phyloP scores from a whole-genome alignment of 2,329 filamentous ascomycete genomes.

The Colletotrichum sublineola region DNA sequence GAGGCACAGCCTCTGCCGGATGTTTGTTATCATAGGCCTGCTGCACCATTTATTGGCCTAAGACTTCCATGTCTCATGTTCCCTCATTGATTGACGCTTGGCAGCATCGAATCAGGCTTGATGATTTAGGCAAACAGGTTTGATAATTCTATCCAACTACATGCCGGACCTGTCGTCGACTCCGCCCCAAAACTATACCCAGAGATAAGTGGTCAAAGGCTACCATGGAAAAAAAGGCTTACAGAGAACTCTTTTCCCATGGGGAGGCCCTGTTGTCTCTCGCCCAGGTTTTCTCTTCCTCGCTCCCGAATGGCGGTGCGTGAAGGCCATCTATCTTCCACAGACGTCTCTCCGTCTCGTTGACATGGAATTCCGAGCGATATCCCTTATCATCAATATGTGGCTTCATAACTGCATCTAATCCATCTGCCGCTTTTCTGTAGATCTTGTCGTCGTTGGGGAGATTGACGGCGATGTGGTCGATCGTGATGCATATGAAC shows the following conservation, averaged over 20 bases:
- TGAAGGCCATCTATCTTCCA: slow-evolving; percentile 59
- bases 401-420: slow-evolving; percentile 55
- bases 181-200: background rate
- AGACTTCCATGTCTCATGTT: background rate
- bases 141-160: background rate
- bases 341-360: slow-evolving; percentile 57
- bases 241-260: background rate
- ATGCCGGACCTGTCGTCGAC: background rate
- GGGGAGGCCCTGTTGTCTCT: background rate
- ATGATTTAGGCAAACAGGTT: background rate
- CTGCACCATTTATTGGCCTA: background rate
- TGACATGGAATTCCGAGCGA: slow-evolving; percentile 59
- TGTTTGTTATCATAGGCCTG: background rate
- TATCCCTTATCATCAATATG: slow-evolving; percentile 57
- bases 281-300: slow-evolving; percentile 54
- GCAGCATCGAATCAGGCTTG: background rate
- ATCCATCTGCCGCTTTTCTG: background rate
- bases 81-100: accelerated
- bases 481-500: slow-evolving; percentile 53
- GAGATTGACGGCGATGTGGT: slow-evolving; percentile 47
- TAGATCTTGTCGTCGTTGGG: slow-evolving; percentile 46
- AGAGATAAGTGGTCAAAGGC: background rate
- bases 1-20: background rate
- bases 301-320: slow-evolving; percentile 52
- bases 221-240: accelerated